Evolutionary conservation across 1,139 yeast genomes (phyloP).

Genomic region (Barnettozyma hawaiiensis): DNA sequence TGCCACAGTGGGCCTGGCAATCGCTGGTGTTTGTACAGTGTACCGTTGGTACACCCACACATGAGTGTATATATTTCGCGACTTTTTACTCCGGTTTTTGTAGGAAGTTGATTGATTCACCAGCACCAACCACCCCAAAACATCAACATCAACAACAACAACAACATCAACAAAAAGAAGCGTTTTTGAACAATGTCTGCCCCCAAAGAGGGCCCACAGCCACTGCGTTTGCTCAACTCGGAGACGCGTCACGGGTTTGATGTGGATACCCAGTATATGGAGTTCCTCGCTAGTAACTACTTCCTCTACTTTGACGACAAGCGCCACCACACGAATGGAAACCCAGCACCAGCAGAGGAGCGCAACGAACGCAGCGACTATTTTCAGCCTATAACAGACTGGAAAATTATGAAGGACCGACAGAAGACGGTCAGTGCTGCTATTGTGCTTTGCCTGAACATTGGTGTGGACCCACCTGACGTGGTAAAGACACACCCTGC

Average conservation of each 20-base stretch:
- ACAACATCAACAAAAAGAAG: not conserved
- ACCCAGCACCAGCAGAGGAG: slow-evolving; percentile 60
- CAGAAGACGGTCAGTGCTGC: slow-evolving; percentile 96
- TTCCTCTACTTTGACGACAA: slow-evolving; percentile 83
- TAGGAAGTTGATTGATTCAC: too few relatives aligned
- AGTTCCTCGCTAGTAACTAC: slow-evolving; percentile 62
- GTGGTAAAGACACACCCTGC: slow-evolving; percentile 90
- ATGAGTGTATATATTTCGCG: not conserved
- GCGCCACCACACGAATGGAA: slow-evolving; percentile 86
- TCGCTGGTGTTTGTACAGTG: not conserved
- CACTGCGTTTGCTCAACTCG: slow-evolving; percentile 36
- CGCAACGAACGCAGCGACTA: slow-evolving; percentile 39
- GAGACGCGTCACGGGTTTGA: slow-evolving; percentile 79
- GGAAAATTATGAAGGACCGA: slow-evolving; percentile 88
- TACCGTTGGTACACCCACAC: slow-evolving; percentile 1
- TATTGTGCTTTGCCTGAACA: slow-evolving; percentile 77
- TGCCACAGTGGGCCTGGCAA: not conserved
- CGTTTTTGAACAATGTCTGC: not conserved
- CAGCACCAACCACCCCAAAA: not conserved
- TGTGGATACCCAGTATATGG: slow-evolving; percentile 65
- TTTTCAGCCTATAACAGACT: slow-evolving; percentile 73
- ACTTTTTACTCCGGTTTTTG: not conserved
- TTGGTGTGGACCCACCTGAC: slow-evolving; percentile 98
- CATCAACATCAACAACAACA: not conserved
- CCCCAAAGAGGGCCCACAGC: slow-evolving; percentile 12